Base-by-base conservation (phyloP, 192 early-diverging fungal genomes). In the Linnemannia zychae region DNA sequence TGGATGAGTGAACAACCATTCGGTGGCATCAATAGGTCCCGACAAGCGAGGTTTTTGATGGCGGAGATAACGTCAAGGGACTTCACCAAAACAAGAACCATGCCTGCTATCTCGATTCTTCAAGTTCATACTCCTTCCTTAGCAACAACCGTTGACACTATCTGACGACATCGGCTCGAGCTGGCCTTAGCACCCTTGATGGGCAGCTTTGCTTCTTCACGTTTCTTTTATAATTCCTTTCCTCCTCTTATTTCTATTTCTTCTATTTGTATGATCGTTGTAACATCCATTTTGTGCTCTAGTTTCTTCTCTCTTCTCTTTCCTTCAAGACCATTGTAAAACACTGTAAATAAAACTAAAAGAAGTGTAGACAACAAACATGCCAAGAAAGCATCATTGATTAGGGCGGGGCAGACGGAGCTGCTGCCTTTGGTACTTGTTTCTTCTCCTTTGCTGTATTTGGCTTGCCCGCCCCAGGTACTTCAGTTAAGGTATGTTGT, bases 1-100 rank as follows among this genome's bases (percentile, higher is more conserved):
- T 85, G 77, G 77, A 79, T 4, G 83, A 85, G 67, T 85, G 40
- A 77, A 15, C 22, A 77, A 15, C 22, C 7, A 20, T 16, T 6
- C 22, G 69, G 33, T 24, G 53, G 28, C 31, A 9, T 11, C 0
- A 63, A 4, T 11, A 24, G 28, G 1, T 11, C 7, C 57, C 9
- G 28, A 31, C 24, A 60, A 60, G 11, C 12, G 12, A 63, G 7
- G 31, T 33, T 33, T n/a, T 63, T 63, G 57, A 28, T 63, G 57
- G 57, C 57, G 57, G 57, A 31, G 57, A 63, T 63, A 63, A 63
- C 12, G 2, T 63, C 57, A 44, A 44, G 40, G 40, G 9, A 13
- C 15, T 33, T 15, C 28, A 9, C 28, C n/a, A 63, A 33, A 63
- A 9, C 24, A 63, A 12, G 12, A n/a, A 3, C 28, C 57, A 63